These are phyloP conservation scores for Dendryphion nanum DNA, from an alignment of 2,329 filamentous ascomycete genomes.

Conservation along the genomic window DNA sequence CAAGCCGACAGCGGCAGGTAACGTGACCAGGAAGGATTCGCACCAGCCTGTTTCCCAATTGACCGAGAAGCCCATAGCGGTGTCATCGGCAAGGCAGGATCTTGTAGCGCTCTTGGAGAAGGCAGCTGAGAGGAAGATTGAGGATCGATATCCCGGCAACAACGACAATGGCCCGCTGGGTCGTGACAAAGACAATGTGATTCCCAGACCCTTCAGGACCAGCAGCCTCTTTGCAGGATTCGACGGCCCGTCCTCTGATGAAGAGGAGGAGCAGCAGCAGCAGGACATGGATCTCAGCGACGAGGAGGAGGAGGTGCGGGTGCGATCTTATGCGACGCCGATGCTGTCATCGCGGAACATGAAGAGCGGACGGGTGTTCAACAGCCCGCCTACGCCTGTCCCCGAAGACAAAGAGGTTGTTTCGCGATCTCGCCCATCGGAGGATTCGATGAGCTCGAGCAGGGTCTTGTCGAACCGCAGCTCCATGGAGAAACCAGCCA, in stretches of 20 bases:
- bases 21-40: constrained; percentile 13
- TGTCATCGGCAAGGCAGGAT: constrained; percentile 26
- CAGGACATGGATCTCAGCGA: constrained; percentile 63
- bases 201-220: constrained; percentile 70
- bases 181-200: constrained; percentile 54
- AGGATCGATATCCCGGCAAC: constrained; percentile 72
- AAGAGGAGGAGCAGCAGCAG: constrained; percentile 44
- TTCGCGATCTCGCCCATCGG: constrained; percentile 26
- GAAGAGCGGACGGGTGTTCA: constrained; percentile 47
- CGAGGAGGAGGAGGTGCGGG: constrained; percentile 62
- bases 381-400: constrained; percentile 41
- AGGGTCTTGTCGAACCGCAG: constrained; percentile 23
- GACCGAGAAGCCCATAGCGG: constrained; percentile 13
- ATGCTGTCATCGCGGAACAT: constrained; percentile 45
- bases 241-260: constrained; percentile 60
- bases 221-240: constrained; percentile 88
- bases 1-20: constrained; percentile 1
- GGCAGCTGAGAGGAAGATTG: constrained; percentile 36
- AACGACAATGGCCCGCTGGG: constrained; percentile 77
- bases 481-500: constrained; percentile 37
- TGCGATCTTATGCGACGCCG: constrained; percentile 43
- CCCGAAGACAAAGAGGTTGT: constrained; percentile 42
- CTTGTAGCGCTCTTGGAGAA: constrained; percentile 29
- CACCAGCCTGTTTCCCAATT: constrained; percentile 11
- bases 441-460: constrained; percentile 26